phyloP scores from a whole-genome alignment of 2,329 filamentous ascomycete genomes.

The Ophiostoma quercus region DNA sequence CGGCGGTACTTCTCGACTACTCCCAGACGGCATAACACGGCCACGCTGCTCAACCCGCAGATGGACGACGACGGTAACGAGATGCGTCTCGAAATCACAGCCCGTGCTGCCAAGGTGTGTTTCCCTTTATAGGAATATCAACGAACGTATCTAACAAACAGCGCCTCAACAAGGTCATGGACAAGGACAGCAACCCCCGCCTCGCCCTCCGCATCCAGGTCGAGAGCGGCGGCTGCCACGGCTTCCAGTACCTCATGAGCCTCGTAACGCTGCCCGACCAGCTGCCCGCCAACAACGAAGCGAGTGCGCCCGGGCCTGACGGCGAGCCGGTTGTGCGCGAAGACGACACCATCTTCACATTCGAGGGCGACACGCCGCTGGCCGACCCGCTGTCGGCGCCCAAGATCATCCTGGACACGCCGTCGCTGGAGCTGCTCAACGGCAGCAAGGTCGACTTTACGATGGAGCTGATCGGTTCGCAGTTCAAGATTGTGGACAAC shows the following conservation, averaged over 20 bases:
- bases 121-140: too few relatives aligned
- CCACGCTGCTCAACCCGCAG: slow-evolving; percentile 63
- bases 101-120: slow-evolving; percentile 70
- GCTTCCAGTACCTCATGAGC: slow-evolving; percentile 95
- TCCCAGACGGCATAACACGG: slow-evolving; percentile 39
- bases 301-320: slow-evolving; percentile 25
- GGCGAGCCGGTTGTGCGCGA: slow-evolving; percentile 46
- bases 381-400: slow-evolving; percentile 40
- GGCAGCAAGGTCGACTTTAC: slow-evolving; percentile 96
- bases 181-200: slow-evolving; percentile 65
- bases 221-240: slow-evolving; percentile 91
- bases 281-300: slow-evolving; percentile 26
- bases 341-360: slow-evolving; percentile 86
- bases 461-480: slow-evolving; percentile 79
- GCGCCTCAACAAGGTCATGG: slow-evolving; percentile 74
- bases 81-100: slow-evolving; percentile 77
- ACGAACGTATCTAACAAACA: slow-evolving; percentile 30
- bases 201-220: slow-evolving; percentile 88
- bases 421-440: slow-evolving; percentile 80
- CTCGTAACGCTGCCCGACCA: slow-evolving; percentile 58
- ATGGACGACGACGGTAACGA: slow-evolving; percentile 78
- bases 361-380: slow-evolving; percentile 48
- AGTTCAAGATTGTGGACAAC: slow-evolving; percentile 96
- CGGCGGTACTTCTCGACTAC: slow-evolving; percentile 38
- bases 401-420: slow-evolving; percentile 84